Evolutionary conservation across 257 asterid genomes (phyloP).

Genomic region (Paulownia fortunei): DNA sequence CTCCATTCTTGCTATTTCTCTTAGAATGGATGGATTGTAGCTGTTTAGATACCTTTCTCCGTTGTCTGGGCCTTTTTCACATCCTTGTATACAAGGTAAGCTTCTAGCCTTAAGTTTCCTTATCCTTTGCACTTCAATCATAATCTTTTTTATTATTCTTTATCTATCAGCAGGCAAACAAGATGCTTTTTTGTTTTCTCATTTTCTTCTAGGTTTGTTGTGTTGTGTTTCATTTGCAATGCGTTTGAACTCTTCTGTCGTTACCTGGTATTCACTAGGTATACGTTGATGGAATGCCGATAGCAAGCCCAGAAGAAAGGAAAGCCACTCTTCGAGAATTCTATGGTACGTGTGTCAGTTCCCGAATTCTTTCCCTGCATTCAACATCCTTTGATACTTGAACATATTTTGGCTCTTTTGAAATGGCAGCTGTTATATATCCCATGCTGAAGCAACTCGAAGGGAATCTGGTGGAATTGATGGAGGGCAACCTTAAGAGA

Average conservation of each 20-base stretch:
- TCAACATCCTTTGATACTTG: neutral
- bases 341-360: slow-evolving; percentile 46
- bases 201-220: neutral
- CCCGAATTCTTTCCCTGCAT: neutral
- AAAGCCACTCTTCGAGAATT: slow-evolving; percentile 62
- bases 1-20: slow-evolving; percentile 57
- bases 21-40: slow-evolving; percentile 70
- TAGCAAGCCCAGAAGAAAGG: slow-evolving; percentile 54
- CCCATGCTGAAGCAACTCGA: slow-evolving; percentile 72
- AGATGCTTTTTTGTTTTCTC: neutral
- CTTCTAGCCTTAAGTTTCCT: neutral
- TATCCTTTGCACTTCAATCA: too few species aligned
- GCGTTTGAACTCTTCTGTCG: neutral
- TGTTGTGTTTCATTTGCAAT: neutral
- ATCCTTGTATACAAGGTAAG: slow-evolving; percentile 61
- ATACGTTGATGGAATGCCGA: slow-evolving; percentile 61
- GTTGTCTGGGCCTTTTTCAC: slow-evolving; percentile 62
- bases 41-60: slow-evolving; percentile 56
- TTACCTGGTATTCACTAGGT: slow-evolving; percentile 39
- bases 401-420: neutral
- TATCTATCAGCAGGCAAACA: neutral
- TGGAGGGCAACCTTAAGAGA: slow-evolving; percentile 41
- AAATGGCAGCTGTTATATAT: slow-evolving; percentile 65
- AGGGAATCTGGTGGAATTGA: slow-evolving; percentile 45
- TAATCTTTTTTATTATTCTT: neutral